Percentiles rank a stretch among this genome's conserved stretches.
Evolutionary conservation across 495 filamentous ascomycete species (phyloP).

Genomic region (Oleoguttula mirabilis): DNA sequence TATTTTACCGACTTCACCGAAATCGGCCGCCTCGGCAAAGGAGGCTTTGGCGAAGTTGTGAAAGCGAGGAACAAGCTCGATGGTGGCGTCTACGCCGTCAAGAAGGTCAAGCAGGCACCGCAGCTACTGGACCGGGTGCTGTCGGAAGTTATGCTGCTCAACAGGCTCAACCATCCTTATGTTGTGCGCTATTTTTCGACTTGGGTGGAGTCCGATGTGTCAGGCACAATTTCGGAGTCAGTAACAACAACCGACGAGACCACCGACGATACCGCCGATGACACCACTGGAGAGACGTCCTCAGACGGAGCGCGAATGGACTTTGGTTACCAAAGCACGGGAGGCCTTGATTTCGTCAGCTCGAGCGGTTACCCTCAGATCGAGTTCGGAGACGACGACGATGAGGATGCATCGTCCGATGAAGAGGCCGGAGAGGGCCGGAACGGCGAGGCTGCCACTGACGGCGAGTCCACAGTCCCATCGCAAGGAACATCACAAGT

Average conservation of each 20-base stretch:
- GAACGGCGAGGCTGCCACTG: constrained; percentile 1
- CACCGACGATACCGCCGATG: constrained; percentile 5
- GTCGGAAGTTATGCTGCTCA: constrained; percentile 82
- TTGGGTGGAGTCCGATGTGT: constrained; percentile 69
- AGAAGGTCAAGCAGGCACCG: constrained; percentile 77
- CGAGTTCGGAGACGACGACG: constrained; percentile 63
- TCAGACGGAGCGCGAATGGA: constrained; percentile 39
- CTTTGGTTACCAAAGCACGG: constrained; percentile 54
- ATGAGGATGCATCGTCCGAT: constrained; percentile 35
- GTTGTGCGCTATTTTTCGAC: constrained; percentile 93
- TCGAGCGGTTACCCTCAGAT: constrained; percentile 70
- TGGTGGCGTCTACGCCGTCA: constrained; percentile 85
- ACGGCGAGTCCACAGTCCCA: constrained; percentile 1
- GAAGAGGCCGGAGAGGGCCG: constrained; percentile 31
- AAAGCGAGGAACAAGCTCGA: constrained; percentile 90
- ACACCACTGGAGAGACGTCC: constrained; percentile 2
- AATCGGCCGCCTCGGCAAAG: constrained; percentile 75
- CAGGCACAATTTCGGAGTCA: constrained; percentile 36
- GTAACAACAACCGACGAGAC: constrained; percentile 16
- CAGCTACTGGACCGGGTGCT: constrained; percentile 67
- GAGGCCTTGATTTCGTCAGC: constrained; percentile 87
- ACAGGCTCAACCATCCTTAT: constrained; percentile 84
- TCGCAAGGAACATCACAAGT: background rate
- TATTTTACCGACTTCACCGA: constrained; percentile 86
- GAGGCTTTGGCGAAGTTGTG: constrained; percentile 95